Conservation (phyloP, 2,329 filamentous ascomycete genomes). For the Aspergillus chevalieri region DNA sequence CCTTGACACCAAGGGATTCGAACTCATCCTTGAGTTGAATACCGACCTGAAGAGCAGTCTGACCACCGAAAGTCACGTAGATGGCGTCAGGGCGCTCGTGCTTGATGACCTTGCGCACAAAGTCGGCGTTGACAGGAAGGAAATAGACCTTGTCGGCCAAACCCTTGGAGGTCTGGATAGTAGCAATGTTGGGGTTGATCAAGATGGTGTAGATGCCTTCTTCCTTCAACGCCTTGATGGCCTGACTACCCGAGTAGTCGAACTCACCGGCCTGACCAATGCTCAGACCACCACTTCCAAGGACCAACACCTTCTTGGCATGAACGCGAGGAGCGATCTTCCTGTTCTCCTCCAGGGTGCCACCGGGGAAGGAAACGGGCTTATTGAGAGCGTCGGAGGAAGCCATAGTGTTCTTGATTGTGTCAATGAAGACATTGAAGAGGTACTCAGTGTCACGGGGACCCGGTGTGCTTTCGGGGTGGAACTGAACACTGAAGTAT, state of each 20-base stretch:
- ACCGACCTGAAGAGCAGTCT: conserved; percentile 93
- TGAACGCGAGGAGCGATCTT: conserved; percentile 68
- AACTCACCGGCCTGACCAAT: conserved; percentile 99
- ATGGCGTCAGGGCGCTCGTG: conserved; percentile 94
- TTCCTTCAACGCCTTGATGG: conserved; percentile 96
- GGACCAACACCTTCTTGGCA: conserved; percentile 89
- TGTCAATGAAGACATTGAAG: conserved; percentile 92
- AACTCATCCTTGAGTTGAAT: conserved; percentile 98
- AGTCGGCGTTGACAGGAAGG: conserved; percentile 91
- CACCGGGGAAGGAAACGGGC: conserved; percentile 82
- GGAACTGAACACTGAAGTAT: conserved; percentile 99
- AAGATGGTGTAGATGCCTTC: conserved; percentile 97
- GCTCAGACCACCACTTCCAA: conserved; percentile 89
- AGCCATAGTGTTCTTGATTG: conserved; percentile 65
- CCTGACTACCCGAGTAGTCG: conserved; percentile 96
- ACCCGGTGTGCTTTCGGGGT: conserved; percentile 93
- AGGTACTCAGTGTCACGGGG: conserved; percentile 93
- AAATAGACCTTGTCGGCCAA: conserved; percentile 99
- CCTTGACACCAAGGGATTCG: conserved; percentile 81
- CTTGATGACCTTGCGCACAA: conserved; percentile 94
- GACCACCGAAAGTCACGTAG: conserved; percentile 95
- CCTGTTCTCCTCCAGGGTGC: conserved; percentile 71
- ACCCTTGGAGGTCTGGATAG: conserved; percentile 96
- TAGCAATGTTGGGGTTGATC: conserved; percentile 99
- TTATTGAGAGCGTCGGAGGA: conserved; percentile 61